Evolutionary conservation across 2,329 filamentous ascomycete species (phyloP), one percentile per base, ranked within the genome.

Genomic region (Ophiocordyceps robertsii): DNA sequence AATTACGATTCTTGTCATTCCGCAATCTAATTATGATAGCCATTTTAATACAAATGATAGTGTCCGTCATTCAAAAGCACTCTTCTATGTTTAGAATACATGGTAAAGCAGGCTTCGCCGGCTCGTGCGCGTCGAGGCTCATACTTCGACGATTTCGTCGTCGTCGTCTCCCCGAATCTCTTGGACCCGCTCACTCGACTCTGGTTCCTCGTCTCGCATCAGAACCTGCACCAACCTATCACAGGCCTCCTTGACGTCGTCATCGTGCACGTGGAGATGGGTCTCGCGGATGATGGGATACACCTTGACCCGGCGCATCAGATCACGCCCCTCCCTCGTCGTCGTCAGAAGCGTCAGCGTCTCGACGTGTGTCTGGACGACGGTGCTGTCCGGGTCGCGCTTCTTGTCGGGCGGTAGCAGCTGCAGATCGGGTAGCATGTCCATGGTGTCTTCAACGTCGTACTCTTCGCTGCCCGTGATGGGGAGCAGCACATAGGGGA

Each of bases 271-370:
- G 19, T 80, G 75, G 47, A 82, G 54, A 67, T 98, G 92, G 29
- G 84, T 82, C 62, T 96, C 92, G 41, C 92, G 73, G 17, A 96
- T 69, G 38, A 96, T 80, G 0, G 89, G 86, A 60, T 98, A 98
- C 1, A 95, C 84, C 53, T 87, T 85, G 38, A 90, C 69, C 16
- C 72, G 66, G 16, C 88, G 73, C 70, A 96, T 68, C 43, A 75
- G 65, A 7, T 93, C 83, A 46, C 90, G 74, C 2, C 82, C 86
- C 51, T 80, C 70, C 7, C 77, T 71, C 8, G 85, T 90, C 6
- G 84, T 89, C 0, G 85, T 89, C 44, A 98, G 63, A 16, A 98
- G 65, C 44, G 89, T 73, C 43, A 98, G 61, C 1, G 88, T 95
- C 65, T 98, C 92, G 17, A 98, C 64, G 59, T 96, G 89, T 3